Evolutionary conservation across 371 early-diverging fungal species (phyloP).

Genomic region (Mortierella sp.): DNA sequence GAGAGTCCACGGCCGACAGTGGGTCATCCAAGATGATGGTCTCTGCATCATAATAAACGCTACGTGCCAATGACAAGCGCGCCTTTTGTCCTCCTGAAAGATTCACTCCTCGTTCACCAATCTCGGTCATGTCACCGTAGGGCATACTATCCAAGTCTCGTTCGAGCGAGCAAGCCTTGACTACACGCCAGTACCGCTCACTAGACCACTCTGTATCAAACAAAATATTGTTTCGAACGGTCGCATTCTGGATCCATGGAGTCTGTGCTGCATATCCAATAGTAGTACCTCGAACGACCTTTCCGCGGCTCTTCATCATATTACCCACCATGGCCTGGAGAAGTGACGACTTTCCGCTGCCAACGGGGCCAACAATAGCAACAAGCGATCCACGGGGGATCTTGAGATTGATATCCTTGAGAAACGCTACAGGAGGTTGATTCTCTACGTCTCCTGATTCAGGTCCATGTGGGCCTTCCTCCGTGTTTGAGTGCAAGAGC

Average conservation of each 20-base stretch:
- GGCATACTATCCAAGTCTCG: slow-evolving; percentile 81
- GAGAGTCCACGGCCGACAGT: slow-evolving; percentile 83
- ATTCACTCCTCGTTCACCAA: slow-evolving; percentile 75
- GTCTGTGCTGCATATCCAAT: slow-evolving; percentile 75
- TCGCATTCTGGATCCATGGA: slow-evolving; percentile 84
- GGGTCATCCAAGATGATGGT: slow-evolving; percentile 80
- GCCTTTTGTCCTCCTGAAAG: slow-evolving; percentile 50
- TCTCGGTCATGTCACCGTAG: slow-evolving; percentile 86
- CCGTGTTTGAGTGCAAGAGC: slow-evolving; percentile 2
- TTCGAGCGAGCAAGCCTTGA: slow-evolving; percentile 73
- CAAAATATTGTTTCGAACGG: slow-evolving; percentile 84
- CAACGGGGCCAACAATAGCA: slow-evolving; percentile 86
- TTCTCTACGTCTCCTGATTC: neutral
- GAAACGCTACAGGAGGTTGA: neutral
- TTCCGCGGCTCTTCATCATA: slow-evolving; percentile 30
- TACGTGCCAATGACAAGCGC: slow-evolving; percentile 60
- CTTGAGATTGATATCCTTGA: slow-evolving; percentile 67
- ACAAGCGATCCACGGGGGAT: slow-evolving; percentile 70
- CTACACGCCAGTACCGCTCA: slow-evolving; percentile 70
- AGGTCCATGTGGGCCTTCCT: neutral
- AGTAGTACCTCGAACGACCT: slow-evolving; percentile 22
- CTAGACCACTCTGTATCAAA: slow-evolving; percentile 80
- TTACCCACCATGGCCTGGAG: slow-evolving; percentile 69
- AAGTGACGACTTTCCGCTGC: slow-evolving; percentile 75
- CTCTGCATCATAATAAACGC: slow-evolving; percentile 64